A percentile compares a stretch with the other conserved stretches of the same genome.
Evolutionary conservation across 140 eudicot species (phyloP).

Genomic region (Flaveria floridana): DNA sequence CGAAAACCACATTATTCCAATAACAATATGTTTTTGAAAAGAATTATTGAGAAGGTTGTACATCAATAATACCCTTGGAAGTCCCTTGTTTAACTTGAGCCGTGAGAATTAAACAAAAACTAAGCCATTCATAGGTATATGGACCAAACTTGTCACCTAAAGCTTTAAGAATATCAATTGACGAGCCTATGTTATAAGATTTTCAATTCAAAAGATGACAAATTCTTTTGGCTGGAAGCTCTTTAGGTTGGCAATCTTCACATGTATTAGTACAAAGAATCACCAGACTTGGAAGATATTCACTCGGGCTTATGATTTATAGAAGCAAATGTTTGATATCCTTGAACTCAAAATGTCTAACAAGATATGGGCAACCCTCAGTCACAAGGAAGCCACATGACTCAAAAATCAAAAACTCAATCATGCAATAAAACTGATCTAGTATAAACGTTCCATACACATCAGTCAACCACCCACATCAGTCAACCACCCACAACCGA

Average conservation of each 20-base stretch:
- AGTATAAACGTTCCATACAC: not conserved
- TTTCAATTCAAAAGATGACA: no score
- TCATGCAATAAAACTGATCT: not conserved
- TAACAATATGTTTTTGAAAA: not conserved
- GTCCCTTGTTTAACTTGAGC: not conserved
- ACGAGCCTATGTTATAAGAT: no score
- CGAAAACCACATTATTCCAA: not conserved
- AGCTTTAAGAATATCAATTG: no score
- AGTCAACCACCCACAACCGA: not conserved
- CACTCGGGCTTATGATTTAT: not conserved
- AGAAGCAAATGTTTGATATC: not conserved
- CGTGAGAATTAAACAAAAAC: no score
- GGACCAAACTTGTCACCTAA: no score
- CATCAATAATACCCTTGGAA: not conserved
- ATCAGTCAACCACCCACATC: slow-evolving; percentile 4
- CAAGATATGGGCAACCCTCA: not conserved
- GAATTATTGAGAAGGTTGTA: not conserved
- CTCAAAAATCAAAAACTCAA: not conserved
- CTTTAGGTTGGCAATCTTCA: not conserved
- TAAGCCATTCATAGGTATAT: no score
- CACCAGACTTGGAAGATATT: not conserved
- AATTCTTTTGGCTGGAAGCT: not conserved
- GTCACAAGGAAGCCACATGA: not conserved
- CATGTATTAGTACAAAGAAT: not conserved
- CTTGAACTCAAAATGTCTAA: not conserved